Conservation (phyloP, 2,329 filamentous ascomycete genomes). For the Magnaporthiopsis incrustans region DNA sequence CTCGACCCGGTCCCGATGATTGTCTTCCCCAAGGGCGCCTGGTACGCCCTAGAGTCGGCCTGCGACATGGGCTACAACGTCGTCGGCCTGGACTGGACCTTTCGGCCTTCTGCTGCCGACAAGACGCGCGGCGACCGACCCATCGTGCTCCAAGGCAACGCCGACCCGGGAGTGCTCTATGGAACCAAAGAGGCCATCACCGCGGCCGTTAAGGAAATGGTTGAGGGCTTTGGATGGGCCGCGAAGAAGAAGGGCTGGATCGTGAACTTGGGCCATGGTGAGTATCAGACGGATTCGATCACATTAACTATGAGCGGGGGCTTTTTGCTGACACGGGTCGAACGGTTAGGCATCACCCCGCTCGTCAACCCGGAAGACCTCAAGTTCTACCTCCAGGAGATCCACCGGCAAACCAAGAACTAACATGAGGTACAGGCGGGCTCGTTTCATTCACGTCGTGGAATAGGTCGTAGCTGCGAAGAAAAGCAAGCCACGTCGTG, state of each 20-base stretch:
- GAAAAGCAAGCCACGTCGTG: not conserved
- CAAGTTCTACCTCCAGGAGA: slow-evolving; percentile 88
- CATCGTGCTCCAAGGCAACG: slow-evolving; percentile 85
- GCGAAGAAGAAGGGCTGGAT: slow-evolving; percentile 91
- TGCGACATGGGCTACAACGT: slow-evolving; percentile 89
- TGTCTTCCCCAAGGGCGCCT: slow-evolving; percentile 95
- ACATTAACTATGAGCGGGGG: not conserved
- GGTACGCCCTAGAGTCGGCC: slow-evolving; percentile 83
- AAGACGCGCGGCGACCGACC: slow-evolving; percentile 67
- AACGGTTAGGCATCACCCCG: slow-evolving; percentile 71
- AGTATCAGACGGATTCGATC: slow-evolving; percentile 18
- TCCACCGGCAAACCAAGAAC: slow-evolving; percentile 59
- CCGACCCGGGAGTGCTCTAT: slow-evolving; percentile 88
- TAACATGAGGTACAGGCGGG: not conserved
- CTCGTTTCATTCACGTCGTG: not conserved
- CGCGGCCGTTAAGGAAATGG: slow-evolving; percentile 74
- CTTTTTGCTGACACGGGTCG: not conserved
- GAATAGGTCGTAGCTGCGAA: not conserved
- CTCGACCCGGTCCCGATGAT: slow-evolving; percentile 87
- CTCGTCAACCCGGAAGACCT: slow-evolving; percentile 90
- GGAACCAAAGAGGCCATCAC: slow-evolving; percentile 77
- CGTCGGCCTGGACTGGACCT: slow-evolving; percentile 90
- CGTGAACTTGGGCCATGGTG: slow-evolving; percentile 90
- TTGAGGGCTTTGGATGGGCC: slow-evolving; percentile 67
- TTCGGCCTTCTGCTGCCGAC: slow-evolving; percentile 78